These are phyloP conservation scores for Nicotiana tomentosiformis DNA, from an alignment of 257 asterid genomes.

Conservation along the genomic window DNA sequence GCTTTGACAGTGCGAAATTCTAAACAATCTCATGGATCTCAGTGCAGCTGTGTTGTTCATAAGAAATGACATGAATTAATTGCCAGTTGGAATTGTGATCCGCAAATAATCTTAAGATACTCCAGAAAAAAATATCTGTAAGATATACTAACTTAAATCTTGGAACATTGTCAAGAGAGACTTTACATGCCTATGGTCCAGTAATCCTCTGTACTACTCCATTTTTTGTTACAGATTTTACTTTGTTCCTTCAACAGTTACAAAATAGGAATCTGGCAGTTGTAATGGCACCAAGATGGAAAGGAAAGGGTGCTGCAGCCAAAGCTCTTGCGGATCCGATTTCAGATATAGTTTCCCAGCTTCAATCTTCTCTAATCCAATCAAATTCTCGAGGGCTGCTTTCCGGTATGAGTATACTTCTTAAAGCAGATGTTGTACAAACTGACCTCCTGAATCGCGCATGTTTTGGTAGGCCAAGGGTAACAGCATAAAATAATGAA, in stretches of 20 bases:
- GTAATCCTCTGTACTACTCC: not conserved
- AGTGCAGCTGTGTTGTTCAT: not conserved
- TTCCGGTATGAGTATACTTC: constrained; percentile 39
- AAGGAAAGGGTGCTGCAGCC: constrained; percentile 30
- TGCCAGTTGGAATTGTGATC: not conserved
- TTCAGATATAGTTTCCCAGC: constrained; percentile 38
- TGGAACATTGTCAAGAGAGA: not conserved
- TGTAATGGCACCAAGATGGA: constrained; percentile 42
- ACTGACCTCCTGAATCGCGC: constrained; percentile 47
- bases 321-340: constrained; percentile 23
- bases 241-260: not conserved
- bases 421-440: constrained; percentile 46
- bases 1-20: not conserved
- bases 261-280: not conserved
- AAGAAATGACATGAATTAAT: not conserved
- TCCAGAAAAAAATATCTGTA: too few relatives aligned
- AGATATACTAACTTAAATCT: not conserved
- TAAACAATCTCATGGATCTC: not conserved
- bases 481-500: constrained; percentile 40
- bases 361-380: constrained; percentile 42
- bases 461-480: constrained; percentile 54
- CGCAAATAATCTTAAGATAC: not conserved
- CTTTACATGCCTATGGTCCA: not conserved
- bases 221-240: not conserved
- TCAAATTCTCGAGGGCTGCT: constrained; percentile 47